Percentiles rank a stretch among this genome's conserved stretches.
These are phyloP conservation scores for Agastache rugosa DNA, from an alignment of 257 asterid genomes.

Conservation along the genomic window DNA sequence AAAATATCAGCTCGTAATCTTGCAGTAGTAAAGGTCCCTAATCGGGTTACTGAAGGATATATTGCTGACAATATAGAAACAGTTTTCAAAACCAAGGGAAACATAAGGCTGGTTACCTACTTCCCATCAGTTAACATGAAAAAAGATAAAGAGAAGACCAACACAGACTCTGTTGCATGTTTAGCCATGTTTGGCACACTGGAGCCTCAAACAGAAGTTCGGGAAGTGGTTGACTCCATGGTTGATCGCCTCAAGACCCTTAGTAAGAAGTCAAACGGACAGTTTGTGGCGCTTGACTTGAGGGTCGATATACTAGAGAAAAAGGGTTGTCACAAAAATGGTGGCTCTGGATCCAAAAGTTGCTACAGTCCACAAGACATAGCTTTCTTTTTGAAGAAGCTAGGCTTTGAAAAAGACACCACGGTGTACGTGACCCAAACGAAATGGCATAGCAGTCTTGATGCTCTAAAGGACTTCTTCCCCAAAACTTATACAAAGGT, in stretches of 20 bases:
- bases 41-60: constrained; percentile 73
- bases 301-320: constrained; percentile 89
- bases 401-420: constrained; percentile 77
- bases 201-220: constrained; percentile 77
- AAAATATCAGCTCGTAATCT: constrained; percentile 63
- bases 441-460: constrained; percentile 85
- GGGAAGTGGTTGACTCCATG: constrained; percentile 88
- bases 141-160: constrained; percentile 59
- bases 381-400: constrained; percentile 69
- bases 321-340: constrained; percentile 69
- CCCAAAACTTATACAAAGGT: constrained; percentile 91
- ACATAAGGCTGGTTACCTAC: constrained; percentile 79
- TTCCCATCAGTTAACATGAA: constrained; percentile 96
- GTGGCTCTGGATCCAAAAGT: constrained; percentile 66
- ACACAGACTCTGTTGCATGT: constrained; percentile 72
- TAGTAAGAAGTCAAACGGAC: constrained; percentile 81
- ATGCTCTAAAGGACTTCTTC: constrained; percentile 70
- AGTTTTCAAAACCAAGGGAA: constrained; percentile 72
- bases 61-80: constrained; percentile 76
- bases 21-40: constrained; percentile 89
- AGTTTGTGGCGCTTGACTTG: constrained; percentile 86
- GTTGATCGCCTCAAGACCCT: constrained; percentile 75
- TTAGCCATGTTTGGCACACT: constrained; percentile 91
- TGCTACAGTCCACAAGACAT: constrained; percentile 82
- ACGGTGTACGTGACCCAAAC: constrained; percentile 82